phyloP scores from a whole-genome alignment of 1,139 yeast species.

The Scheffersomyces stambukii region DNA sequence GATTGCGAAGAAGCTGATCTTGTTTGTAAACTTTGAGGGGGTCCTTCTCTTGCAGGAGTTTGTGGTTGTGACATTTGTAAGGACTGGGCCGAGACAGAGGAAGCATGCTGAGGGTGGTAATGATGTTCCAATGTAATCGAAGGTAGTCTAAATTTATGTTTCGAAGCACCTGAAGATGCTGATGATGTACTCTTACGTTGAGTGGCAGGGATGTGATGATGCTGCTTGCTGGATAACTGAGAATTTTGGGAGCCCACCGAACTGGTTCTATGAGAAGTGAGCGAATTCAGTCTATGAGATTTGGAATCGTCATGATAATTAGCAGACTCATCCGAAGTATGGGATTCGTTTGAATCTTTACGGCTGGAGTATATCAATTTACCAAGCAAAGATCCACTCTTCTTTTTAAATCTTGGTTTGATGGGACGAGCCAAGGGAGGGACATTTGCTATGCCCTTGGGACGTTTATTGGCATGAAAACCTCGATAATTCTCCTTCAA shows the following conservation, averaged over 20 bases:
- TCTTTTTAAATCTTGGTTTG: slow-evolving; percentile 44
- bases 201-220: slow-evolving; percentile 1
- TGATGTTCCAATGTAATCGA: slow-evolving; percentile 30
- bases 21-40: too few relatives aligned
- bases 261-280: slow-evolving; percentile 3
- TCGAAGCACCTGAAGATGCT: slow-evolving; percentile 13
- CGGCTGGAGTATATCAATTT: slow-evolving; percentile 45
- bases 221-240: not conserved
- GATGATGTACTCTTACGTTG: slow-evolving; percentile 13
- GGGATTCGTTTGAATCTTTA: too few relatives aligned
- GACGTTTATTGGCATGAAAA: slow-evolving; percentile 40
- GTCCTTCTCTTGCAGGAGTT: too few relatives aligned
- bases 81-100: slow-evolving; percentile 6
- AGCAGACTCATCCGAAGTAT: slow-evolving; percentile 1
- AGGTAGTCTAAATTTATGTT: slow-evolving; percentile 36
- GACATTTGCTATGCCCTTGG: slow-evolving; percentile 26
- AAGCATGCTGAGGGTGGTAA: slow-evolving; percentile 8
- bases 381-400: slow-evolving; percentile 42
- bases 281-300: slow-evolving; percentile 1
- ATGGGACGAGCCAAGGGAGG: slow-evolving; percentile 53
- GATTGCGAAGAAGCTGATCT: too few relatives aligned
- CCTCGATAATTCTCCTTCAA: slow-evolving; percentile 41
- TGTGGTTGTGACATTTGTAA: slow-evolving; percentile 10
- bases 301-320: slow-evolving; percentile 2
- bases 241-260: too few relatives aligned